Base-by-base conservation (phyloP, 108 stramenopile genomes). In the Epithemia pelagica region DNA sequence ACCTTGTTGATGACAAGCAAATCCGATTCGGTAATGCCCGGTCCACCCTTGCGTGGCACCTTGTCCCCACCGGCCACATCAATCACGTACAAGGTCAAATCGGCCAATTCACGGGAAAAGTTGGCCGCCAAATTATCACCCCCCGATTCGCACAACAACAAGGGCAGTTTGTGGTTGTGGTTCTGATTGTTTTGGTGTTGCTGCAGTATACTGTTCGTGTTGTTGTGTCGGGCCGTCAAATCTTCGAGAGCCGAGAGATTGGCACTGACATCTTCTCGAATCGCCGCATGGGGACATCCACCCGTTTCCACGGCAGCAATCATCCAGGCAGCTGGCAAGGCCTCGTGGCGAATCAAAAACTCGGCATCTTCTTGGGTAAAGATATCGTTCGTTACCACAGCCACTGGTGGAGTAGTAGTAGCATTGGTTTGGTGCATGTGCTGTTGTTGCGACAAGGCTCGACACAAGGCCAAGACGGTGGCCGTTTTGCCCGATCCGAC, bases 61-160 rank as follows among this genome's bases (percentile, higher is more conserved):
- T 99, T 99, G 69, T 97, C 96, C 8, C 98, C 98, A 27, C 98
- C 98, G 1, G 98, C 96, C 0, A 97, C 97, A 79, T 99, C 98
- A 77, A 99, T 99, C 24, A 99, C 98, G 67, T 99, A 99, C 28
- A 99, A 75, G 0, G 95, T 97, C 71, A 86, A 95, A 81, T 99
- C 98, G 2, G 98, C 98, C 33, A 99, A 74, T 78, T 99, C 98
- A 19, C 76, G 58, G 58, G 83, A 86, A 79, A 96, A 99, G 64
- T 96, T 96, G 53, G 98, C 98, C 10, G 96, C 96, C 27, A 99
- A 86, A 79, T 99, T 99, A 74, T 99, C 98, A 25, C 98, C 98
- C 31, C 98, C 98, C 28, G 92, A 91, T 74, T 98, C 97, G 54
- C 95, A 83, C 23, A 98, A 73, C 24, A 98, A 64, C 53, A 97